These are phyloP conservation scores for Aureobasidium lini DNA, from an alignment of 2,329 filamentous ascomycete species.

Conservation along the genomic window DNA sequence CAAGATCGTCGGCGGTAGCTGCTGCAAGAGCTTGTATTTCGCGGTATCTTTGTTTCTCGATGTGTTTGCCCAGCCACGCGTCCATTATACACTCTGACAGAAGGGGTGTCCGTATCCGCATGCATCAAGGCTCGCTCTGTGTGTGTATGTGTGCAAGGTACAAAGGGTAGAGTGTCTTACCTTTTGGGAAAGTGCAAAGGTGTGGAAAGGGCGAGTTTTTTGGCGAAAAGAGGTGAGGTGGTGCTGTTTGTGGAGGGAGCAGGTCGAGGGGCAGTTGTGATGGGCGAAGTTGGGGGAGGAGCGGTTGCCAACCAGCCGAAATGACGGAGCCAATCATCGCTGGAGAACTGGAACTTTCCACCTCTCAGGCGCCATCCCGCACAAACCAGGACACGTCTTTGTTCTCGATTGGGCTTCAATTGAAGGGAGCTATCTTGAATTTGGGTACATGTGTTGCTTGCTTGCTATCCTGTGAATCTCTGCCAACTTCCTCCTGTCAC, in stretches of 20 bases:
- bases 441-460: neutral
- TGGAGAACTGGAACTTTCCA: conserved; percentile 8
- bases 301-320: neutral
- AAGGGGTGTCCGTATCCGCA: neutral
- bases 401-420: conserved; percentile 6
- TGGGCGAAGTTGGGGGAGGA: conserved; percentile 4
- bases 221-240: neutral
- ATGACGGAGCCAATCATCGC: conserved; percentile 8
- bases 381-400: conserved; percentile 9
- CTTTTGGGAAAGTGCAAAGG: conserved; percentile 6
- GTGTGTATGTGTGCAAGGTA: neutral
- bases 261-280: conserved; percentile 6
- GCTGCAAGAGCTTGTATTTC: neutral
- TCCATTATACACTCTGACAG: conserved; percentile 5
- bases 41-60: neutral
- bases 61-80: conserved; percentile 13
- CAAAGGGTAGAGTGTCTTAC: neutral
- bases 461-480: neutral
- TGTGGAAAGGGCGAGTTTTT: neutral
- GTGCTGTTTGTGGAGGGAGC: conserved; percentile 6
- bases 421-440: neutral
- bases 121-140: neutral
- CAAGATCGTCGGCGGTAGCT: neutral
- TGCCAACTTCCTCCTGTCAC: neutral
- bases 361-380: neutral